Conservation (phyloP, 2,329 filamentous ascomycete species). For the Fusarium oligoseptatum region DNA sequence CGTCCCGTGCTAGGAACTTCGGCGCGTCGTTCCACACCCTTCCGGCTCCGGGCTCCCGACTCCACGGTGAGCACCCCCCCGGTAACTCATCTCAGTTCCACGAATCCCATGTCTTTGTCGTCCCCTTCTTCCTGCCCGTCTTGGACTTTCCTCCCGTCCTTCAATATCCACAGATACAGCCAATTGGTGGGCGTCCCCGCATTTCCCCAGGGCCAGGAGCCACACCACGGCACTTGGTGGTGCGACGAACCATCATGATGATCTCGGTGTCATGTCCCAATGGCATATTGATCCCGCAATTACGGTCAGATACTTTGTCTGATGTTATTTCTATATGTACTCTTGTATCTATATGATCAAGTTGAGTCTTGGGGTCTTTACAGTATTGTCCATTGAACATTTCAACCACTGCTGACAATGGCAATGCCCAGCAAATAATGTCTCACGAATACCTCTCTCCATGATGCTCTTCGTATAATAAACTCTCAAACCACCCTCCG, state of each 20-base stretch:
- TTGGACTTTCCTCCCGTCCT: constrained; percentile 25
- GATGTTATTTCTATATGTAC: not conserved
- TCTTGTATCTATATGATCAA: not conserved
- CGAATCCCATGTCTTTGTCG: constrained; percentile 30
- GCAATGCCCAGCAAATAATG: not conserved
- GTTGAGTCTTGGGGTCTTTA: not conserved
- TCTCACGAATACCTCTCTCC: not conserved
- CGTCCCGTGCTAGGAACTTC: constrained; percentile 40
- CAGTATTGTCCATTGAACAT: not conserved
- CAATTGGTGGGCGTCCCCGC: constrained; percentile 41
- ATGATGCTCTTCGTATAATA: not conserved
- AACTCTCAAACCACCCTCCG: not conserved
- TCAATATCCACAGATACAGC: constrained; percentile 12
- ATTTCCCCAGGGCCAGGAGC: constrained; percentile 35
- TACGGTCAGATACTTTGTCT: not conserved
- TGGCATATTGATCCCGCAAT: constrained; percentile 13
- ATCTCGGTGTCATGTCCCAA: constrained; percentile 35
- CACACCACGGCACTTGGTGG: constrained; percentile 29
- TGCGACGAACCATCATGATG: constrained; percentile 25
- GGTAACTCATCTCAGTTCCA: constrained; percentile 29
- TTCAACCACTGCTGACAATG: not conserved
- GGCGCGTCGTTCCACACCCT: constrained; percentile 39
- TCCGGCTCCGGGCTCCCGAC: not conserved
- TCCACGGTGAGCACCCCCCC: not conserved
- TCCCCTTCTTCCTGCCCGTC: constrained; percentile 26